Percentiles rank a stretch among this genome's conserved stretches.
phyloP scores from a whole-genome alignment of 768 basidiomycete species.

The Rhizopogon rudus region DNA sequence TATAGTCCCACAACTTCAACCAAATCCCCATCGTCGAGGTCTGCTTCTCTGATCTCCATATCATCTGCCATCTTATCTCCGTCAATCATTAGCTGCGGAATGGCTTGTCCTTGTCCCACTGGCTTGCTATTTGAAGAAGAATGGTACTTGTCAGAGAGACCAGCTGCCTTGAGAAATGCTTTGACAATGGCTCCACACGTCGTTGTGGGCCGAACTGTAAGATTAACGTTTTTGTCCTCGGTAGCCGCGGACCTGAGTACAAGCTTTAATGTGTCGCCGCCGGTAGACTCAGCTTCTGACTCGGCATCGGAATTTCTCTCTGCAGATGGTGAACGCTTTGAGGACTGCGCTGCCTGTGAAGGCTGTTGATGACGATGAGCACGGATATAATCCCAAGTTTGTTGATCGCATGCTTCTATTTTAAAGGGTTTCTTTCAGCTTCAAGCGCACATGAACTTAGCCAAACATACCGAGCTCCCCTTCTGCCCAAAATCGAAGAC shows the following conservation, averaged over 20 bases:
- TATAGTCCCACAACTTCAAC: constrained; percentile 67
- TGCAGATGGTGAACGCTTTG: constrained; percentile 10
- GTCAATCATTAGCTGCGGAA: constrained; percentile 50
- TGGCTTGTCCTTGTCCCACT: constrained; percentile 10
- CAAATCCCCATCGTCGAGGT: constrained; percentile 76
- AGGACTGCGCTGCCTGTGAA: constrained; percentile 3
- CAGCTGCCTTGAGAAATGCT: constrained; percentile 68
- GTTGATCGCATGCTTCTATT: constrained; percentile 61
- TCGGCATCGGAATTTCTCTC: constrained; percentile 14
- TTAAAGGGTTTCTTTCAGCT: constrained; percentile 3
- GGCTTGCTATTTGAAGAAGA: constrained; percentile 29
- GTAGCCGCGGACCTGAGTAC: constrained; percentile 52
- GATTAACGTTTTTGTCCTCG: constrained; percentile 46
- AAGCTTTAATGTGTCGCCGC: constrained; percentile 56
- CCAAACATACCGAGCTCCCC: constrained; percentile 54
- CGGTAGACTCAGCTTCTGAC: constrained; percentile 32
- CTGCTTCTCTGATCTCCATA: constrained; percentile 57
- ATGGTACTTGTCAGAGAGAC: constrained; percentile 51
- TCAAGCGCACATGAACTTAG: neutral
- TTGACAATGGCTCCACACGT: constrained; percentile 73
- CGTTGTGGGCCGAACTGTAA: constrained; percentile 71
- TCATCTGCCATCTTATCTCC: constrained; percentile 65
- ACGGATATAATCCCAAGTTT: constrained; percentile 61
- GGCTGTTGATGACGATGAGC: constrained; percentile 25
- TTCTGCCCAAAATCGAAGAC: constrained; percentile 62